Evolutionary conservation across 2,329 filamentous ascomycete species (phyloP), one percentile per base, ranked within the genome.

Genomic region (Paecilomyces dactylethromorphus): DNA sequence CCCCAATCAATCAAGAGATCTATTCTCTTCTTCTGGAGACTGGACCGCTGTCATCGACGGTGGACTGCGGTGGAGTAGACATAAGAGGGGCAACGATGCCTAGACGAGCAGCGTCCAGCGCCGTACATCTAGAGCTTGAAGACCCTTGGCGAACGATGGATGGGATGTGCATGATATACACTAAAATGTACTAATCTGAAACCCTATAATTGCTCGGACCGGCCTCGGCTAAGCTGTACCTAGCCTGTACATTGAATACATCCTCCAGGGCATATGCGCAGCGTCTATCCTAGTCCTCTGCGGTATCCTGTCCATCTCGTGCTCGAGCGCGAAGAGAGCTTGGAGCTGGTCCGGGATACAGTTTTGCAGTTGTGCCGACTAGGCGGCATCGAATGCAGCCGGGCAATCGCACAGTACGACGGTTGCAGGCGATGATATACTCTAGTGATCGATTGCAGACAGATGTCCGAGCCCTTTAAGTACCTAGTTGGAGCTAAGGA

Each of bases 121-220:
- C 13, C 52, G 29, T 33, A 57, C 56, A 53, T 57, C 50, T 39
- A 57, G 56, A 57, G 52, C 56, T 53, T 53, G 56, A 31, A 29
- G 49, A 50, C 24, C 55, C 55, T 51, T 52, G 50, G 50, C 26
- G 50, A 24, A 52, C 22, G 26, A 29, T 24, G 50, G 50, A 52
- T 52, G 21, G 21, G 50, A 52, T 52, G 50, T 52, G 50, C 50
- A 52, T 29, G 50, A 52, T 52, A 29, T 45, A 45, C 22, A 52
- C 50, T 52, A 52, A 52, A 29, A 52, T 52, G 50, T 52, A 52
- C 50, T 52, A 52, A 45, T 52, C 26, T 52, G 50, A 52, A 29
- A 52, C 50, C 50, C 50, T 29, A 52, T 52, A 29, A 29, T 13
- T 52, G 50, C 50, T 24, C 50, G 50, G 50, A 52, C 50, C 50